A percentile compares a stretch with the other conserved stretches of the same genome.
These are phyloP conservation scores for Selenicereus undatus DNA, from an alignment of 148 eudicot species.

Conservation along the genomic window DNA sequence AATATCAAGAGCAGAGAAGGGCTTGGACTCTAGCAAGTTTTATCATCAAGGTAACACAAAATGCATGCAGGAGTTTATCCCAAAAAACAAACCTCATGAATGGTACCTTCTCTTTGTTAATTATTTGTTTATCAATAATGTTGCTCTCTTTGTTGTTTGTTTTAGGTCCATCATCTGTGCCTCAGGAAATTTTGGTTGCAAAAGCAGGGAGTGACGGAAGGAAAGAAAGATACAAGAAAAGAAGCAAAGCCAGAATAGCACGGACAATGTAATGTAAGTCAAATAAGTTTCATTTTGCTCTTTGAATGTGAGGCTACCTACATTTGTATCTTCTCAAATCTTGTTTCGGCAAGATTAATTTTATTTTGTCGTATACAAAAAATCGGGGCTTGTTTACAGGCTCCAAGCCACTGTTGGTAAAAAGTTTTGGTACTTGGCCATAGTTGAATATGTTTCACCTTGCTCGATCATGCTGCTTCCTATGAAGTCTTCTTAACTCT, in stretches of 20 bases:
- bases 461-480: neutral
- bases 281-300: neutral
- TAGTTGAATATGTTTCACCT: neutral
- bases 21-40: neutral
- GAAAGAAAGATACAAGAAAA: neutral
- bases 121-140: neutral
- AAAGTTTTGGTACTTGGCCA: neutral
- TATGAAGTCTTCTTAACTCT: neutral
- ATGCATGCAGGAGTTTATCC: neutral
- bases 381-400: neutral
- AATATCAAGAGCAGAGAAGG: neutral
- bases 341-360: neutral
- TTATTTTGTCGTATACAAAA: neutral
- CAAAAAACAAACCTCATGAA: neutral
- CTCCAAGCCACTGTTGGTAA: neutral
- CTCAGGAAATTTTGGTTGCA: neutral
- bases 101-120: neutral
- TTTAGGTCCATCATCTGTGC: neutral
- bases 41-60: neutral
- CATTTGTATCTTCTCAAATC: no score
- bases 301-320: no score
- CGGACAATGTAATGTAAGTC: constrained; percentile 3
- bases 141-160: neutral
- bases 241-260: neutral
- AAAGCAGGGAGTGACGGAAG: constrained; percentile 11